phyloP scores from a whole-genome alignment of 2,329 filamentous ascomycete species.

The Sclerotiophoma versabilis region DNA sequence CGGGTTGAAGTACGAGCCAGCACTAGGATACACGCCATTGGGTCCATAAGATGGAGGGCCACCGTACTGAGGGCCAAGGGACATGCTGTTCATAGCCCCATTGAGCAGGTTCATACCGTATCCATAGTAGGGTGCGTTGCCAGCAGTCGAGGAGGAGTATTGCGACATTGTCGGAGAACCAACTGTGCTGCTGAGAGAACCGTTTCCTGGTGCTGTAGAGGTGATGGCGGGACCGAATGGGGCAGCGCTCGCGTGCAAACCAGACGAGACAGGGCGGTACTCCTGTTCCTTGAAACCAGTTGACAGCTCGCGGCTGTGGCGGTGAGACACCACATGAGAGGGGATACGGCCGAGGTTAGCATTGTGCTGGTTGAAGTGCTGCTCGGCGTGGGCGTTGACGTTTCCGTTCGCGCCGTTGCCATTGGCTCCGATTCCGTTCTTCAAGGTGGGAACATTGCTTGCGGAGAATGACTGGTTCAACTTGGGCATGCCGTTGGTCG shows the following conservation, averaged over 20 bases:
- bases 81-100: constrained; percentile 72
- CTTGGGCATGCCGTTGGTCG: constrained; percentile 69
- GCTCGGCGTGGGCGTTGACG: constrained; percentile 63
- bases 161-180: constrained; percentile 44
- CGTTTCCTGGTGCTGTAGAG: constrained; percentile 32
- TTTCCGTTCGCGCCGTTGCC: constrained; percentile 29
- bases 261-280: constrained; percentile 69
- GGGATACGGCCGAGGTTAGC: constrained; percentile 83
- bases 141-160: constrained; percentile 35
- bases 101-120: constrained; percentile 69
- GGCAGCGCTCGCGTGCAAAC: constrained; percentile 79
- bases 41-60: constrained; percentile 33
- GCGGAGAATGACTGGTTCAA: constrained; percentile 89
- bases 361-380: constrained; percentile 74
- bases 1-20: constrained; percentile 35
- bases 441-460: constrained; percentile 86
- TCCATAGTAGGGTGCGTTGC: constrained; percentile 54
- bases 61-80: constrained; percentile 48
- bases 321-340: constrained; percentile 67
- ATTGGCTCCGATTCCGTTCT: constrained; percentile 64
- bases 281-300: constrained; percentile 56
- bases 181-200: constrained; percentile 29
- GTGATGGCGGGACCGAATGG: constrained; percentile 74
- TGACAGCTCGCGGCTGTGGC: constrained; percentile 77
- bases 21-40: constrained; percentile 34